Evolutionary conservation across 345 rosid genomes (phyloP), one percentile per base, ranked within the genome.

Genomic region (Eucalyptus lansdowneana): DNA sequence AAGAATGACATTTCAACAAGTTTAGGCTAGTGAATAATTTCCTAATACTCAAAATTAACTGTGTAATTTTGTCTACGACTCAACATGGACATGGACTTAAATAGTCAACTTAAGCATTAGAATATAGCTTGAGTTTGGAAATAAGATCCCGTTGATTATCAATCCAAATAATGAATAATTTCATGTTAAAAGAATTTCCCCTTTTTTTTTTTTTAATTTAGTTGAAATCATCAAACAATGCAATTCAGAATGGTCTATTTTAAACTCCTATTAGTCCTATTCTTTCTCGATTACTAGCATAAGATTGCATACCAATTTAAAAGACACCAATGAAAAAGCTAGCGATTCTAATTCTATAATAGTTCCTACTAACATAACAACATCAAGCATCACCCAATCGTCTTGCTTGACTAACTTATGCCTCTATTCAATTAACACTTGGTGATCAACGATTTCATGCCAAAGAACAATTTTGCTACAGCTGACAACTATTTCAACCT

Each of bases 191-290:
- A 76, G 40, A 72, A 76, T 10, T 10, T 6, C 14, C 47, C n/a
- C n/a, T n/a, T n/a, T n/a, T n/a, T n/a, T n/a, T n/a, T n/a, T n/a
- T n/a, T n/a, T n/a, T n/a, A n/a, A n/a, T n/a, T n/a, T n/a, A n/a
- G n/a, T n/a, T n/a, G n/a, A n/a, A n/a, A 65, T 65, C 17, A 62
- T 29, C 34, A 12, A 1, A 62, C 31, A 29, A 62, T 29, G 0
- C 8, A 27, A 62, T 29, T 62, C 16, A 1, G 15, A 34, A 69
- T 9, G 12, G 4, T 69, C 80, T 1, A 34, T 16, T 31, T 16
- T 16, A 9, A 31, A 9, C 8, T 34, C 25, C 7, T 6, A 9
- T 34, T 0, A 5, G 13, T 34, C 5, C 9, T 11, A 6, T 6
- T 22, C 29, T 76, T 37, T 37, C 83, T 76, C 83, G 3, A 11